Evolutionary conservation across 2,329 filamentous ascomycete genomes (phyloP).

Genomic region (Cordyceps javanica): DNA sequence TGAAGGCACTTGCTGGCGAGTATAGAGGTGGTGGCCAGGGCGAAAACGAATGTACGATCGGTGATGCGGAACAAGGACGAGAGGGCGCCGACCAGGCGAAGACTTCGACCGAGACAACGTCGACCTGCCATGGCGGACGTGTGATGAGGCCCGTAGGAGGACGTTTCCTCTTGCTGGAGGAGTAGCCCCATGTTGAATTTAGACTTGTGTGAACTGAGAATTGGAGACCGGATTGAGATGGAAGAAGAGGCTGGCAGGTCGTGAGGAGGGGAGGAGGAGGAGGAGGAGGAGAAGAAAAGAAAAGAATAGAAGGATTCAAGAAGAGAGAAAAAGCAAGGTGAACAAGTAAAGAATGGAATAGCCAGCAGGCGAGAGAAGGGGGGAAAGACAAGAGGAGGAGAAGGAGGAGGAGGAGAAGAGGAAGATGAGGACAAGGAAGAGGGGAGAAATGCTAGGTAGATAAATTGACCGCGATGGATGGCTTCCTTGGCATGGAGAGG

Average conservation of each 20-base stretch:
- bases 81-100: background rate
- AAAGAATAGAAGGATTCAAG: background rate
- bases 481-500: background rate
- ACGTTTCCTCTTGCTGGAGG: background rate
- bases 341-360: background rate
- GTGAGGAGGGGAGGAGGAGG: background rate
- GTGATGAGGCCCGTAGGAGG: background rate
- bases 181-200: constrained; percentile 10
- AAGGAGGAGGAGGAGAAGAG: background rate
- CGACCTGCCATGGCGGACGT: background rate
- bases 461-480: background rate
- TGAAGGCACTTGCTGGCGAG: constrained; percentile 13
- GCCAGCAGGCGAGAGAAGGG: background rate
- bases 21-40: constrained; percentile 8
- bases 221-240: no score
- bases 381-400: background rate
- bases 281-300: background rate
- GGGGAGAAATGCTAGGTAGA: background rate
- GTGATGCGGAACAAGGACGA: constrained; percentile 9
- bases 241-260: no score
- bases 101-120: background rate
- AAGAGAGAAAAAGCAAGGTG: background rate
- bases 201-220: no score
- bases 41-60: constrained; percentile 11
- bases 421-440: background rate